Conservation (phyloP, 2,329 filamentous ascomycete species). For the Cercospora berteroae region DNA sequence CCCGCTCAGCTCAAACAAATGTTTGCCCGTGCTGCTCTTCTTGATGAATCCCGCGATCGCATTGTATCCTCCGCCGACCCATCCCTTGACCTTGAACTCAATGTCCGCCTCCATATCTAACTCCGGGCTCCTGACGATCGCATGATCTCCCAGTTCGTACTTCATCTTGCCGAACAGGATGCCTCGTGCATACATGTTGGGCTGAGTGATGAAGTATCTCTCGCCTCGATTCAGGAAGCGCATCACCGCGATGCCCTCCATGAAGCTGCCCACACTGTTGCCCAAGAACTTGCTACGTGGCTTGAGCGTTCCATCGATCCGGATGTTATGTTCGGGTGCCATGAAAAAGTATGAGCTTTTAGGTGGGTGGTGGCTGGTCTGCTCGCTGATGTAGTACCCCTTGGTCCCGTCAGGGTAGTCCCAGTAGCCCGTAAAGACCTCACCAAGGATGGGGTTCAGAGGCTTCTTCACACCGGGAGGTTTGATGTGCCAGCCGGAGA, state of each 20-base stretch:
- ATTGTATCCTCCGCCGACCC: slow-evolving; percentile 94
- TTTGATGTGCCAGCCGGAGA: slow-evolving; percentile 98
- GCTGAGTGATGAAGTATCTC: slow-evolving; percentile 90
- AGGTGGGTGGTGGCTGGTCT: slow-evolving; percentile 95
- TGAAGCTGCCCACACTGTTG: slow-evolving; percentile 95
- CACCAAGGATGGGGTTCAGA: slow-evolving; percentile 91
- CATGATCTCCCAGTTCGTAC: slow-evolving; percentile 96
- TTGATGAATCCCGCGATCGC: slow-evolving; percentile 90
- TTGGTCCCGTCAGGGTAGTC: slow-evolving; percentile 73
- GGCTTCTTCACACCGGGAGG: slow-evolving; percentile 98
- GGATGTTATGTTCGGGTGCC: slow-evolving; percentile 87
- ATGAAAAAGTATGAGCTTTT: slow-evolving; percentile 99
- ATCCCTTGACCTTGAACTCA: slow-evolving; percentile 98
- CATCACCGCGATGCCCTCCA: slow-evolving; percentile 93
- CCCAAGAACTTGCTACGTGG: slow-evolving; percentile 92
- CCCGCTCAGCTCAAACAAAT: slow-evolving; percentile 87
- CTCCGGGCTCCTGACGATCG: slow-evolving; percentile 87
- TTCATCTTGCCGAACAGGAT: slow-evolving; percentile 99
- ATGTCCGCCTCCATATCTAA: slow-evolving; percentile 82
- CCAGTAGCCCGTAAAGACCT: slow-evolving; percentile 95
- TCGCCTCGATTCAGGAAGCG: slow-evolving; percentile 81
- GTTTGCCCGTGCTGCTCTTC: slow-evolving; percentile 79
- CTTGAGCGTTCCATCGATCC: slow-evolving; percentile 93
- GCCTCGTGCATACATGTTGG: slow-evolving; percentile 97
- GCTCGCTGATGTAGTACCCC: slow-evolving; percentile 95